Evolutionary conservation across 1,284 basidiomycete species (phyloP).

Genomic region (Trichosporon sp.): DNA sequence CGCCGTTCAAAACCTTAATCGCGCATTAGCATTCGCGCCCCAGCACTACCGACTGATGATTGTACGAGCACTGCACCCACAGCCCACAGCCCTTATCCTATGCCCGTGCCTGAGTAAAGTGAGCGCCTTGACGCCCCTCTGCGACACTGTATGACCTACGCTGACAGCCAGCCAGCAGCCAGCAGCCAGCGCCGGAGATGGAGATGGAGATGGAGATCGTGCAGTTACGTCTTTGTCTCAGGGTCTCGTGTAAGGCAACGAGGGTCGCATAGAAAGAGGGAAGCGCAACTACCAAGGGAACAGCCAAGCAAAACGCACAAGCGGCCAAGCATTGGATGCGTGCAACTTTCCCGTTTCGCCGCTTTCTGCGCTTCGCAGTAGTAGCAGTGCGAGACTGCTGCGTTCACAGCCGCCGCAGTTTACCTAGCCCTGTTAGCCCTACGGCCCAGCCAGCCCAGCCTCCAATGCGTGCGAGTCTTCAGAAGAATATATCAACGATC

Average conservation of each 20-base stretch:
- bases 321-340: neutral
- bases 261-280: neutral
- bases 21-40: neutral
- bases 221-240: neutral
- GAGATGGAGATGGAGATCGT: no score
- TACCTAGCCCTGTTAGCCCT: no score
- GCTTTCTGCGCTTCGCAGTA: neutral
- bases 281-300: neutral
- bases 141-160: neutral
- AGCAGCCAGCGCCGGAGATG: no score
- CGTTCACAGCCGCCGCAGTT: neutral
- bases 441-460: no score
- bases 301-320: neutral
- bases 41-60: neutral
- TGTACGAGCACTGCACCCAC: no score
- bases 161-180: no score
- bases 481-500: neutral
- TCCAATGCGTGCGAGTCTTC: neutral
- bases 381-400: no score
- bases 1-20: neutral
- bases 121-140: neutral
- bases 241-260: neutral
- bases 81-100: no score
- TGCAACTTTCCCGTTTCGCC: neutral
- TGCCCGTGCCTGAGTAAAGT: neutral